These are phyloP conservation scores for Escallonia herrerae DNA, from an alignment of 129 eudicot species.

Conservation along the genomic window DNA sequence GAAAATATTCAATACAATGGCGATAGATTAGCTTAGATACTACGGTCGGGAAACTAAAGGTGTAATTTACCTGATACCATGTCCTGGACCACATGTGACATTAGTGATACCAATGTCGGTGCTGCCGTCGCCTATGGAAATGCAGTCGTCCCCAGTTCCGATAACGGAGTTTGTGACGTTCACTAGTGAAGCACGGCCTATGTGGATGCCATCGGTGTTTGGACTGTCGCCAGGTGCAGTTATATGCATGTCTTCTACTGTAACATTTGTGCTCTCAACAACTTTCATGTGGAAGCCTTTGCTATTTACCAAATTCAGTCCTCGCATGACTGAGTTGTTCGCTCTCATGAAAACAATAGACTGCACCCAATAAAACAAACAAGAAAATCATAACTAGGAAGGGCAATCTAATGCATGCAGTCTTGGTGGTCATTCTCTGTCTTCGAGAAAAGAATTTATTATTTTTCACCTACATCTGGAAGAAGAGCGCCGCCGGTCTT, in stretches of 20 bases:
- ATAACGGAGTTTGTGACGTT: conserved; percentile 16
- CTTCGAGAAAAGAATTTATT: no score
- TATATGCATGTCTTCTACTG: conserved; percentile 2
- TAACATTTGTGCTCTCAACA: conserved; percentile 9
- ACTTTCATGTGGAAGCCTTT: conserved; percentile 39
- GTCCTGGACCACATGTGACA: conserved; percentile 30
- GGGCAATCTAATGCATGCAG: no score
- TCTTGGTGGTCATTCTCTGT: neutral
- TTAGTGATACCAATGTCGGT: conserved; percentile 7
- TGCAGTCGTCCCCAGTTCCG: conserved; percentile 50
- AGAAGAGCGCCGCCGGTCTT: conserved; percentile 12
- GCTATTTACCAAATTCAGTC: conserved; percentile 15
- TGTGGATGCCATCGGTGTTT: conserved; percentile 47
- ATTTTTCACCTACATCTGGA: conserved; percentile 29
- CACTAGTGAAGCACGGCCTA: conserved; percentile 11
- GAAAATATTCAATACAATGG: no score
- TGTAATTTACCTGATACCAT: conserved; percentile 22
- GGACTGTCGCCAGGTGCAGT: conserved; percentile 37
- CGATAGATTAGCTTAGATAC: neutral
- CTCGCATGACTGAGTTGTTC: conserved; percentile 5
- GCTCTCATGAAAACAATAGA: conserved; percentile 21
- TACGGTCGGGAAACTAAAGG: neutral
- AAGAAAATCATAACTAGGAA: neutral
- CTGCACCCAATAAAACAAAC: conserved; percentile 15
- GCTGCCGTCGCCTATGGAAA: conserved; percentile 42